Conservation (phyloP, 495 filamentous ascomycete species). For the Aspergillus baeticus region DNA sequence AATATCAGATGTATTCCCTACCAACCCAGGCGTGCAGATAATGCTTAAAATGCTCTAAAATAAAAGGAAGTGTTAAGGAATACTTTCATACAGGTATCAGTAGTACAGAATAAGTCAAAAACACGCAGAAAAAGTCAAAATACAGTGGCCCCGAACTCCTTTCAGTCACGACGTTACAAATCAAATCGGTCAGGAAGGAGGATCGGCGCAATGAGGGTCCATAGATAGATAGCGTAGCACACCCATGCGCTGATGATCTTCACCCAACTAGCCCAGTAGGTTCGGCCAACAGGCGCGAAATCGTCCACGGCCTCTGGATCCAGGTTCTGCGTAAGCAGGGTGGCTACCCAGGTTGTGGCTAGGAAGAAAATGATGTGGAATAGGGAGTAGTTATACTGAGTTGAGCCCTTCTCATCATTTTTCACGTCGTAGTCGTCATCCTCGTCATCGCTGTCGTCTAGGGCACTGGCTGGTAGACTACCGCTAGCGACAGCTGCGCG, state of each 20-base stretch:
- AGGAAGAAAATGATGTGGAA: conserved; percentile 99
- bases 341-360: conserved; percentile 93
- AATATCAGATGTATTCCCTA: no score
- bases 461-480: conserved; percentile 83
- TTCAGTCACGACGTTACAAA: neutral
- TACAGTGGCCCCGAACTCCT: neutral
- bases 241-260: conserved; percentile 98
- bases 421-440: conserved; percentile 57
- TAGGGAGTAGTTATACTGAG: conserved; percentile 93
- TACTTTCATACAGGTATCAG: no score
- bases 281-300: conserved; percentile 89
- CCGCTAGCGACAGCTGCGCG: conserved; percentile 90
- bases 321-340: conserved; percentile 82
- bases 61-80: no score
- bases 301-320: conserved; percentile 62
- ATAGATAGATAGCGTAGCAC: conserved; percentile 90
- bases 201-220: conserved; percentile 87
- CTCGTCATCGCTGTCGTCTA: conserved; percentile 77
- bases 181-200: conserved; percentile 86
- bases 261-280: conserved; percentile 98
- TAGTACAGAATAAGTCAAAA: no score
- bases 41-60: no score
- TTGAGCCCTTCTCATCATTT: conserved; percentile 85
- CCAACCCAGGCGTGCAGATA: no score
- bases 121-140: no score